Conservation (phyloP, 441 rosid species). For the Daphne laureola region DNA sequence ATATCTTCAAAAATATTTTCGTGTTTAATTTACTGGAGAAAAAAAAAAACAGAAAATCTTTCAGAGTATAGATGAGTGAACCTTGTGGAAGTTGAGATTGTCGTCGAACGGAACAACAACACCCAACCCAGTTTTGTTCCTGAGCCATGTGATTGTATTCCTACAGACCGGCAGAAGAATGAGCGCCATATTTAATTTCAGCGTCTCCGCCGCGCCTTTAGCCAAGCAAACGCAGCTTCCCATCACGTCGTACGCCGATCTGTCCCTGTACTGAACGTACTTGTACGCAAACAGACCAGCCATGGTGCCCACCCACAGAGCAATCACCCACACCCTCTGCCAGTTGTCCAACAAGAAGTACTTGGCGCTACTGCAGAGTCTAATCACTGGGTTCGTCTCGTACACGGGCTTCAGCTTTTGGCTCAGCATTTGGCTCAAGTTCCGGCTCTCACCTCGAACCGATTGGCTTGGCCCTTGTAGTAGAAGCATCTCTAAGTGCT, state of each 20-base stretch:
- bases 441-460: slow-evolving; percentile 26
- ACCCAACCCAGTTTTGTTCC: slow-evolving; percentile 43
- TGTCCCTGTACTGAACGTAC: slow-evolving; percentile 32
- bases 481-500: slow-evolving; percentile 36
- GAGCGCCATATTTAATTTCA: slow-evolving; percentile 60
- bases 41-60: slow-evolving; percentile 1
- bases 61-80: slow-evolving; percentile 5
- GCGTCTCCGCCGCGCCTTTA: slow-evolving; percentile 66
- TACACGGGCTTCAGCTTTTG: slow-evolving; percentile 39
- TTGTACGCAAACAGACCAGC: slow-evolving; percentile 46
- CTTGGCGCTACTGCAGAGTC: slow-evolving; percentile 20
- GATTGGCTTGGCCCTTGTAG: slow-evolving; percentile 26
- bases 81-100: slow-evolving; percentile 62
- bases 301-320: slow-evolving; percentile 38
- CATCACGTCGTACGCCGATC: slow-evolving; percentile 39
- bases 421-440: slow-evolving; percentile 40
- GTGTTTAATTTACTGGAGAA: too few species aligned
- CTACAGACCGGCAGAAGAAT: slow-evolving; percentile 56
- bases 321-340: slow-evolving; percentile 58
- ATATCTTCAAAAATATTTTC: too few species aligned
- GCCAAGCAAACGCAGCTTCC: slow-evolving; percentile 52
- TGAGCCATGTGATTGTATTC: slow-evolving; percentile 59
- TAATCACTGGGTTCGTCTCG: slow-evolving; percentile 21
- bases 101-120: slow-evolving; percentile 51
- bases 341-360: slow-evolving; percentile 47